Base-by-base conservation (phyloP, 2,329 filamentous ascomycete genomes). In the Phialemoniopsis sp. region DNA sequence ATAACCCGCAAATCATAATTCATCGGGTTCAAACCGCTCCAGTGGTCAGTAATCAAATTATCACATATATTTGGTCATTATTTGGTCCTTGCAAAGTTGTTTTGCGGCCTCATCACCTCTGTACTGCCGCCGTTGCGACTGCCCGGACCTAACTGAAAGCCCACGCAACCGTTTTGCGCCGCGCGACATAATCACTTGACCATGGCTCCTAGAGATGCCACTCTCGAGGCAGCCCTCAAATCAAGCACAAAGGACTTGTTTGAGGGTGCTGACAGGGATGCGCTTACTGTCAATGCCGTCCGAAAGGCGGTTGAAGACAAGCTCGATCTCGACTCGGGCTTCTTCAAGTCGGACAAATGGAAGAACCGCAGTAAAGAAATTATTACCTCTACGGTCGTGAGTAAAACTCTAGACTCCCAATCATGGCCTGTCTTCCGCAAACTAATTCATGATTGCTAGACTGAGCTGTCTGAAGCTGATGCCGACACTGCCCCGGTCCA, bases 321-420 rank as follows among this genome's bases (percentile, higher is more conserved):
- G 32, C 57, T 76, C 1, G 58, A 54, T 2, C 64, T 82, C 2
- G 65, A 71, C 0, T 57, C 67, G 2, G 73, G 67, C 0, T 79
- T 80, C 45, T 70, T 82, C 36, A 60, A 62, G 13, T 46, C 53
- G 3, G 58, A 46, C 0, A 58, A 70, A 13, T 83, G 80, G 80
- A 82, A 82, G 54, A 55, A 60, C 5, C 71, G 65, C 47, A 82
- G 77, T 55, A 82, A 82, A 50, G 53, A 57, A 1, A 50, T 81
- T n/a, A 79, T 83, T 46, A 72, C 72, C 38, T 59, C 62, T 14
- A 62, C 67, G 35, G 68, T 73, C n/a, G 79, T 82, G 65, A 46
- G 73, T 65, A 33, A 34, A n/a, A 36, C 28, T 40, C 15, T 15
- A 9, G 30, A 18, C 39, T 8, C 4, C 31, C 14, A 43, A 46